Conservation (phyloP, 331 rosid species). For the Acacia pycnantha region DNA sequence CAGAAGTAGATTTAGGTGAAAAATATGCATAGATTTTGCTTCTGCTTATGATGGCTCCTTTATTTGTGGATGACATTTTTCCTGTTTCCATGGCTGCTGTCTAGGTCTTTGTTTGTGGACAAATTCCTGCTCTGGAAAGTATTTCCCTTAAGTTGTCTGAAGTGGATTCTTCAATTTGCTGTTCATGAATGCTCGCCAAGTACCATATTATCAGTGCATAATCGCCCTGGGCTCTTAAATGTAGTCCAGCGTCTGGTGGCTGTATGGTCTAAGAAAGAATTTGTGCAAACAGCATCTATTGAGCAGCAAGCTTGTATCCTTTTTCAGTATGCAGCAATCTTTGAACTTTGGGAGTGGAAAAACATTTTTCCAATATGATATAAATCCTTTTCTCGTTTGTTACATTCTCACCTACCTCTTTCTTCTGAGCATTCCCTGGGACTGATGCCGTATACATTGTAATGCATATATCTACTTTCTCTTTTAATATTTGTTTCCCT, state of each 20-base stretch:
- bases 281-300: constrained; percentile 78
- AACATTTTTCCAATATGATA: constrained; percentile 14
- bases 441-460: constrained; percentile 22
- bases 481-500: constrained; percentile 6
- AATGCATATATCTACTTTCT: not conserved
- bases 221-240: constrained; percentile 43
- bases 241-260: constrained; percentile 57
- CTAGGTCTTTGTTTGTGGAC: constrained; percentile 82
- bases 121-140: constrained; percentile 89
- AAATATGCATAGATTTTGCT: constrained; percentile 6
- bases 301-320: constrained; percentile 99
- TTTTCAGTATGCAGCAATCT: constrained; percentile 25
- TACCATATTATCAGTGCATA: constrained; percentile 41
- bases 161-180: constrained; percentile 89
- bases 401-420: constrained; percentile 3
- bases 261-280: constrained; percentile 83
- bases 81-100: constrained; percentile 28
- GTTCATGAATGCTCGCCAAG: constrained; percentile 71
- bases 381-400: constrained; percentile 17
- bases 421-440: constrained; percentile 10
- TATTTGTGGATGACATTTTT: not conserved
- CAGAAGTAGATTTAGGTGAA: not conserved
- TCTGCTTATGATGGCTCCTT: not conserved
- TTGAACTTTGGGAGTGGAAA: not conserved
- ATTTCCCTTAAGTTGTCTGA: constrained; percentile 81